A percentile compares a stretch with the other conserved stretches of the same genome.
These are phyloP conservation scores for Podospora pseudoanserina DNA, from an alignment of 495 filamentous ascomycete genomes.

Conservation along the genomic window DNA sequence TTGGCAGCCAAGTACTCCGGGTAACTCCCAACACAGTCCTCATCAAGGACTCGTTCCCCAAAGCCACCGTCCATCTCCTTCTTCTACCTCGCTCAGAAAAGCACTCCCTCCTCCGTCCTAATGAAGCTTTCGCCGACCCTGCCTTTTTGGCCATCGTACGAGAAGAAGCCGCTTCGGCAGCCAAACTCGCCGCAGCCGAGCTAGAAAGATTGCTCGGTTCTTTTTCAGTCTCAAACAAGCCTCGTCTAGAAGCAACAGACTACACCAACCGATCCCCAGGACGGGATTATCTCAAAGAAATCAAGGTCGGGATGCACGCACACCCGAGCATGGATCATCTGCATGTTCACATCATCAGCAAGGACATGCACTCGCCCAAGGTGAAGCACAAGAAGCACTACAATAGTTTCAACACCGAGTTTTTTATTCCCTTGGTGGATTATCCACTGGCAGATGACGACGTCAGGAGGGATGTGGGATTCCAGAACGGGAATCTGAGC, in stretches of 20 bases:
- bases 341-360: constrained; percentile 81
- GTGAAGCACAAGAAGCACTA: constrained; percentile 86
- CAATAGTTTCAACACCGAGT: constrained; percentile 84
- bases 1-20: constrained; percentile 63
- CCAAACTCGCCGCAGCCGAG: constrained; percentile 66
- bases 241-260: constrained; percentile 48
- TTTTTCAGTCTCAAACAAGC: constrained; percentile 57
- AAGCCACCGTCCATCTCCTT: constrained; percentile 79
- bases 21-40: constrained; percentile 68
- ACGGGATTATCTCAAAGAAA: constrained; percentile 73
- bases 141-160: constrained; percentile 65
- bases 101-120: constrained; percentile 65
- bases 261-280: constrained; percentile 58
- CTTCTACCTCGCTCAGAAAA: constrained; percentile 70
- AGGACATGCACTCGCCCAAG: constrained; percentile 65
- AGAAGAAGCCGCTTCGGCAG: constrained; percentile 57
- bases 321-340: constrained; percentile 89
- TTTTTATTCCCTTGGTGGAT: constrained; percentile 75
- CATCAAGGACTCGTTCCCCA: constrained; percentile 81
- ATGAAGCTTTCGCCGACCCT: constrained; percentile 70
- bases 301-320: constrained; percentile 77
- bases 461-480: constrained; percentile 55
- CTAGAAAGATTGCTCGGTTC: constrained; percentile 66
- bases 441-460: constrained; percentile 70
- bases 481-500: constrained; percentile 46